Evolutionary conservation across 371 early-diverging fungal genomes (phyloP), one percentile per base, ranked within the genome.

Genomic region (Mucor indicus): DNA sequence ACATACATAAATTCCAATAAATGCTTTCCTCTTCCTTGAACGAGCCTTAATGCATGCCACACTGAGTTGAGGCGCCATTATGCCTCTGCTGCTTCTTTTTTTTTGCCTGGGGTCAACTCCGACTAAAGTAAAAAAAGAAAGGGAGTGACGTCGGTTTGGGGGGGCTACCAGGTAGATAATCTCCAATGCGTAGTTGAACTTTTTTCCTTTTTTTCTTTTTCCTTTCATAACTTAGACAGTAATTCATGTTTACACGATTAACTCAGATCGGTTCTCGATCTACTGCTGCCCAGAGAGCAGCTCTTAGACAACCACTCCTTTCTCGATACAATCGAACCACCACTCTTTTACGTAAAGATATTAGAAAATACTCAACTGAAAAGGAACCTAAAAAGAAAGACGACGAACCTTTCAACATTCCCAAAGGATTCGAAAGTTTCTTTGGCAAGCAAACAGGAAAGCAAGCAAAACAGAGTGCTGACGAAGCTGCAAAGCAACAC

Each of bases 371-470:
- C 41, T 38, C 62, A 4, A 46, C 54, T 25, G 57, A 57, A 35
- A 62, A 62, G 40, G 53, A 62, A 38, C 54, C 62, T 20, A n/a
- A n/a, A n/a, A n/a, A n/a, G n/a, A n/a, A n/a, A n/a, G 12, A 53
- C 13, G 57, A 49, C 15, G 50, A 57, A 19, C 57, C 62, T 23
- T 62, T 57, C 30, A 57, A 62, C 23, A 48, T 69, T 17, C 74
- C 74, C 1, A 73, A 73, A 35, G 74, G 74, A 1, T 73, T 73
- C 46, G 74, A 69, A 19, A 52, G 61, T 13, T 73, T 73, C 39
- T 73, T 73, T 48, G 69, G 64, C 12, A 60, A 67, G 31, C 38
- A 61, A n/a, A 32, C 59, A 16, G 56, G 45, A 22, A 50, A 62
- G 17, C 36, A 53, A 21, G 47, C 60, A 12, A 54, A 55, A 37